phyloP scores from a whole-genome alignment of 345 rosid species.

The Ailanthus altissimus region DNA sequence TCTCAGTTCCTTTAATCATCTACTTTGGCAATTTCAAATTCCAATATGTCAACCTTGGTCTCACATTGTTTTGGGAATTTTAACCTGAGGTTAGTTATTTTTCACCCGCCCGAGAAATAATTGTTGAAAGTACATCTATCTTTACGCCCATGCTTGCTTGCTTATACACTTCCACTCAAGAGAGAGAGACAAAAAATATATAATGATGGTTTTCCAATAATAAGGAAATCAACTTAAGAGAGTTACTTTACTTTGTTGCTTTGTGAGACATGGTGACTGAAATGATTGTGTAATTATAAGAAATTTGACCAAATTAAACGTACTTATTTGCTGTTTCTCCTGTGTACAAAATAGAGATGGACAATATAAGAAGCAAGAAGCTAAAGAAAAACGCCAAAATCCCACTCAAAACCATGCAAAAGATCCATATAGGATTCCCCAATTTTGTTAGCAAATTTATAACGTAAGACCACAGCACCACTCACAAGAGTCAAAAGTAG shows the following conservation, averaged over 20 bases:
- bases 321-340: conserved; percentile 29
- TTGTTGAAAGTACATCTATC: conserved; percentile 16
- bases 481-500: conserved; percentile 20
- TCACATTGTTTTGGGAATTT: conserved; percentile 16
- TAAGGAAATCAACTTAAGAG: neutral
- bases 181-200: conserved; percentile 8
- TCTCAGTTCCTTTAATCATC: conserved; percentile 24
- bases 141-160: conserved; percentile 20
- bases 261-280: conserved; percentile 1
- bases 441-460: conserved; percentile 20
- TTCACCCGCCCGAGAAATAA: conserved; percentile 27
- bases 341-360: conserved; percentile 14
- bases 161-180: conserved; percentile 1
- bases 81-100: conserved; percentile 31
- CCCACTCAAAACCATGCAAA: conserved; percentile 60
- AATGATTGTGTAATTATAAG: conserved; percentile 36
- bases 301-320: conserved; percentile 23
- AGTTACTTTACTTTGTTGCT: conserved; percentile 25
- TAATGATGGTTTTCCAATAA: conserved; percentile 15
- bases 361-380: conserved; percentile 4
- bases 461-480: conserved; percentile 25
- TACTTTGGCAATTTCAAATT: conserved; percentile 19
- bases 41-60: conserved; percentile 22
- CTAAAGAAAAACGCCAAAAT: conserved; percentile 48
- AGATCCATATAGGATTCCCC: conserved; percentile 23